Conservation (phyloP, 148 eudicot genomes). For the Pouteria glomerata region DNA sequence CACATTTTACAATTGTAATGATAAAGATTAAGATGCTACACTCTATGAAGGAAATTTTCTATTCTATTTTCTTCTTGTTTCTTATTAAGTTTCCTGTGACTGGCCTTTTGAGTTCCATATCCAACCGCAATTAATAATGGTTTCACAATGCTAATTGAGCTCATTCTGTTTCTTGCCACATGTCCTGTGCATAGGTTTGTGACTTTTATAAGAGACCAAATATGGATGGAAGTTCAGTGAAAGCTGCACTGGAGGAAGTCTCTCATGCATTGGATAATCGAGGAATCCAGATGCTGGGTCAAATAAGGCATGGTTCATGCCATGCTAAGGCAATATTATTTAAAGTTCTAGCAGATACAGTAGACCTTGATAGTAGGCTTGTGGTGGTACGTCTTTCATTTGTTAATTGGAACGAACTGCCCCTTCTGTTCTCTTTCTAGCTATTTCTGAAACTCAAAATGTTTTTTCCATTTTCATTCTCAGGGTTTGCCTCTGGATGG, state of each 20-base stretch:
- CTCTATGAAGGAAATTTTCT: too few relatives aligned
- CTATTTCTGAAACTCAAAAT: not conserved
- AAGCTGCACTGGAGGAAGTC: slow-evolving; percentile 46
- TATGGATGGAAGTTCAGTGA: slow-evolving; percentile 44
- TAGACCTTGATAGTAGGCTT: slow-evolving; percentile 69
- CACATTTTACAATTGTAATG: too few relatives aligned
- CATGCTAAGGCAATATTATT: slow-evolving; percentile 79
- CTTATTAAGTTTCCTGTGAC: too few relatives aligned
- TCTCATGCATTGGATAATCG: slow-evolving; percentile 43
- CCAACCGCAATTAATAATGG: not conserved
- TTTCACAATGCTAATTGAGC: not conserved
- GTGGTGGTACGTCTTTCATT: slow-evolving; percentile 54
- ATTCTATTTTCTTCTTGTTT: too few relatives aligned
- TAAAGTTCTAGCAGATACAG: slow-evolving; percentile 78
- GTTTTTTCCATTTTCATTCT: not conserved
- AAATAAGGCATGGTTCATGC: slow-evolving; percentile 76
- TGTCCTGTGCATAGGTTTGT: slow-evolving; percentile 36
- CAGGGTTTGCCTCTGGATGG: slow-evolving; percentile 85
- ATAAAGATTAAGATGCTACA: too few relatives aligned
- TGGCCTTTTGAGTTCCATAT: not conserved
- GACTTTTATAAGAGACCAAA: slow-evolving; percentile 68
- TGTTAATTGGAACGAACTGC: not conserved
- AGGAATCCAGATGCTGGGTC: slow-evolving; percentile 77
- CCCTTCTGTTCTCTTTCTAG: not conserved
- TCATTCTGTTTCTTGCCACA: not conserved